A percentile compares a stretch with the other conserved stretches of the same genome.
Evolutionary conservation across 345 rosid genomes (phyloP).

Genomic region (Excoecaria agallocha): DNA sequence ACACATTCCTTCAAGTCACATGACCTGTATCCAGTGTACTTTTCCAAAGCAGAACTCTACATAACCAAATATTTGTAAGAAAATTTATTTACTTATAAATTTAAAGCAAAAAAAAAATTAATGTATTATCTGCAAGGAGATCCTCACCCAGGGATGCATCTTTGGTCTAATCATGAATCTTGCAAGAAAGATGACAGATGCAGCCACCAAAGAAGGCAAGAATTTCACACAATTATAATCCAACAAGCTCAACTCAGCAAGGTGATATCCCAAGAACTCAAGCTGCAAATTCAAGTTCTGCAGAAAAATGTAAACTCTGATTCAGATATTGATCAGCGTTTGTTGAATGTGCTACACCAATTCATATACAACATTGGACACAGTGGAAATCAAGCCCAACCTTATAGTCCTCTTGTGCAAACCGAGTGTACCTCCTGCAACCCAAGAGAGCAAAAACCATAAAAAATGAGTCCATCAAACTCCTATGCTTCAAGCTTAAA

Average conservation of each 20-base stretch:
- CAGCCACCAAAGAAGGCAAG: conserved; percentile 73
- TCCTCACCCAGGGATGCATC: conserved; percentile 71
- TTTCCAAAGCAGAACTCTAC: conserved; percentile 50
- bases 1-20: conserved; percentile 57
- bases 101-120: no score
- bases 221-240: conserved; percentile 63
- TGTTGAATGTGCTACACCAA: neutral
- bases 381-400: conserved; percentile 5
- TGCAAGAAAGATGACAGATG: conserved; percentile 62
- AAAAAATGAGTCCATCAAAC: neutral
- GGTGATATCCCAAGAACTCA: conserved; percentile 73
- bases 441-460: conserved; percentile 19
- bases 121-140: neutral
- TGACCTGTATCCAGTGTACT: conserved; percentile 48
- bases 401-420: conserved; percentile 55
- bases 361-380: neutral
- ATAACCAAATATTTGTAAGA: neutral
- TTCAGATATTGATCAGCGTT: neutral
- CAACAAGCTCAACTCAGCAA: conserved; percentile 72
- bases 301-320: neutral
- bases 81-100: neutral
- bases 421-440: conserved; percentile 53
- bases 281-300: conserved; percentile 54
- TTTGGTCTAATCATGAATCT: conserved; percentile 58
- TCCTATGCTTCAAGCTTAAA: neutral